These are phyloP conservation scores for sorghum (Sorghum bicolor) DNA, from an alignment of 176 grass and related monocot genomes.

Conservation along the genomic window DNA sequence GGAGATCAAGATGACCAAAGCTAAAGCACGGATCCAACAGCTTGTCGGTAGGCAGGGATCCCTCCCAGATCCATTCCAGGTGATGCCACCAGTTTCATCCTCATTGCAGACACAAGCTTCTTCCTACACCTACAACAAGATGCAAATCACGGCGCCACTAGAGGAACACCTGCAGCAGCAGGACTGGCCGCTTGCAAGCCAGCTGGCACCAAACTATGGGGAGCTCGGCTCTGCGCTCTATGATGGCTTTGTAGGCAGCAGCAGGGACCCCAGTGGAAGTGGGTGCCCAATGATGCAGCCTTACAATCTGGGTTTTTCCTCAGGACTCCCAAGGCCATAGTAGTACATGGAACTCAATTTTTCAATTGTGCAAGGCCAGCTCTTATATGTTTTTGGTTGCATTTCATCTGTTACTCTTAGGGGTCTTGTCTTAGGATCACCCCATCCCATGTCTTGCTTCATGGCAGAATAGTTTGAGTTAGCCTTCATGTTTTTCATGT, in stretches of 20 bases:
- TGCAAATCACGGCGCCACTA: fast-evolving
- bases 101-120: neutral
- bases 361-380: neutral
- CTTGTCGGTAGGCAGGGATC: neutral
- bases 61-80: too few species aligned
- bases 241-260: neutral
- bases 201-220: neutral
- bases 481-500: neutral
- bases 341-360: neutral
- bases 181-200: neutral
- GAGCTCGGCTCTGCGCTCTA: too few species aligned
- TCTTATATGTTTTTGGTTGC: neutral
- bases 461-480: neutral
- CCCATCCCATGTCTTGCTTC: neutral
- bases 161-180: neutral
- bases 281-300: neutral
- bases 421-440: too few species aligned
- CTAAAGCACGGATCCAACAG: neutral
- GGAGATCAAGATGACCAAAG: neutral
- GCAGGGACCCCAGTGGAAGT: neutral
- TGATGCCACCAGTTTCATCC: neutral
- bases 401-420: neutral
- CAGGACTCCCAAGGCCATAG: neutral
- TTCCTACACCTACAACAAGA: too few species aligned
- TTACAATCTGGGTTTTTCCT: neutral